Percentiles rank a stretch among this genome's conserved stretches.
These are phyloP conservation scores for Camellia japonica DNA, from an alignment of 148 eudicot species.

Conservation along the genomic window DNA sequence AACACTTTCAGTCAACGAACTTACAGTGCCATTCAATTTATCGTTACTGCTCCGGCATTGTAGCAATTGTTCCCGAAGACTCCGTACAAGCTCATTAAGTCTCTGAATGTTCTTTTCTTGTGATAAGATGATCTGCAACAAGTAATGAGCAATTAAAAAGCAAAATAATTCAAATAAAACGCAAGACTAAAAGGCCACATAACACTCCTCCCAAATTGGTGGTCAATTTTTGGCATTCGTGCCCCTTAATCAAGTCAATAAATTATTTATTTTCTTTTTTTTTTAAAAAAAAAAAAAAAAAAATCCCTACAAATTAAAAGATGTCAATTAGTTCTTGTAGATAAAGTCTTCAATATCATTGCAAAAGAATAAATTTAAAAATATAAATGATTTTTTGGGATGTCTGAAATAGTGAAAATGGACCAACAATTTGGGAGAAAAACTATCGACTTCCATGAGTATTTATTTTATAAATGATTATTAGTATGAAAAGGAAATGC, in stretches of 20 bases:
- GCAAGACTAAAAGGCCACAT: not conserved
- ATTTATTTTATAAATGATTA: not conserved
- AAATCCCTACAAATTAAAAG: not conserved
- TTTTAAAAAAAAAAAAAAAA: too few relatives aligned
- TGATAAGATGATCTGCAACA: conserved; percentile 73
- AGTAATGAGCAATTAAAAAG: not conserved
- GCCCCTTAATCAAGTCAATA: too few relatives aligned
- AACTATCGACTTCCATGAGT: not conserved
- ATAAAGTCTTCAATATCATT: too few relatives aligned
- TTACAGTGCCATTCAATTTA: conserved; percentile 41
- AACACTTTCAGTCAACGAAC: conserved; percentile 45
- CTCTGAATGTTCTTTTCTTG: conserved; percentile 91
- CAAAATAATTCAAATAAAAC: not conserved
- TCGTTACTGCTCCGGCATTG: conserved; percentile 60
- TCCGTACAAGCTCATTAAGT: conserved; percentile 68
- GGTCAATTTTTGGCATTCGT: too few relatives aligned
- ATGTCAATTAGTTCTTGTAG: too few relatives aligned
- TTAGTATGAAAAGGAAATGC: not conserved
- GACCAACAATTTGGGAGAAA: not conserved
- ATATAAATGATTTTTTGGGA: too few relatives aligned
- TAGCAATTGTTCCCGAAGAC: conserved; percentile 62
- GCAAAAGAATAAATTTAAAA: too few relatives aligned
- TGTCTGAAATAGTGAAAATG: not conserved
- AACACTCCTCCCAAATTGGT: too few relatives aligned
- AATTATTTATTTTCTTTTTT: too few relatives aligned